phyloP scores from a whole-genome alignment of 768 basidiomycete genomes.

The Leccinum ochraceum region DNA sequence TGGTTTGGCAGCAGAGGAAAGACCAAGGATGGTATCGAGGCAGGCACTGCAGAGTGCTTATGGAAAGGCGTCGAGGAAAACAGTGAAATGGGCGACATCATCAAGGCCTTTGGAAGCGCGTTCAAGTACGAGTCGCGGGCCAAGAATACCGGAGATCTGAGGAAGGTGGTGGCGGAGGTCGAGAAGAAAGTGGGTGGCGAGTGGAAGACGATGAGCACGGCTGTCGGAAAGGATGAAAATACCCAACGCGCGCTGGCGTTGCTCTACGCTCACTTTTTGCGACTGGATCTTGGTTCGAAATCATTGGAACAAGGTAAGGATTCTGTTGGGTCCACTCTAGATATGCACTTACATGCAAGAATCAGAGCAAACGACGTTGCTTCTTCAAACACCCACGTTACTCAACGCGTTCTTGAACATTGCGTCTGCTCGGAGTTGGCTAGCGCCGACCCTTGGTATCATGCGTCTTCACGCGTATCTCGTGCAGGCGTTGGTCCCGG shows the following conservation, averaged over 20 bases:
- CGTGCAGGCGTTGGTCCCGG: conserved; percentile 77
- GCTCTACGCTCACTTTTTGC: conserved; percentile 83
- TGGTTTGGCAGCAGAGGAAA: conserved; percentile 91
- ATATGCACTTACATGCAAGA: not conserved
- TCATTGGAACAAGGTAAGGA: conserved; percentile 63
- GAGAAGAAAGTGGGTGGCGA: conserved; percentile 47
- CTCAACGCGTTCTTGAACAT: conserved; percentile 83
- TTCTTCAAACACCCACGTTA: conserved; percentile 71
- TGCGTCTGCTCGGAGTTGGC: conserved; percentile 85
- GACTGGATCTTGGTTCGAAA: conserved; percentile 53
- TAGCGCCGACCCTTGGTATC: conserved; percentile 70
- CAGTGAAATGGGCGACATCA: conserved; percentile 67
- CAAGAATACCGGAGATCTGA: conserved; percentile 40
- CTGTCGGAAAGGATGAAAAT: conserved; percentile 41
- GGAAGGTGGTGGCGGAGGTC: conserved; percentile 54
- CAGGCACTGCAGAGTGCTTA: conserved; percentile 78
- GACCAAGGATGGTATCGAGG: conserved; percentile 91
- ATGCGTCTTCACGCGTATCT: conserved; percentile 86
- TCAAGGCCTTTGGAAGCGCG: conserved; percentile 68
- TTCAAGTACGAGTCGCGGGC: conserved; percentile 57
- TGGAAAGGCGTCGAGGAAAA: conserved; percentile 88
- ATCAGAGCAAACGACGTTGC: conserved; percentile 67
- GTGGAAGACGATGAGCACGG: conserved; percentile 52
- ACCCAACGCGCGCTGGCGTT: conserved; percentile 60
- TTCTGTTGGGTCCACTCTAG: conserved; percentile 5